phyloP scores from a whole-genome alignment of 305 asterid species.

The Rubia balearica region DNA sequence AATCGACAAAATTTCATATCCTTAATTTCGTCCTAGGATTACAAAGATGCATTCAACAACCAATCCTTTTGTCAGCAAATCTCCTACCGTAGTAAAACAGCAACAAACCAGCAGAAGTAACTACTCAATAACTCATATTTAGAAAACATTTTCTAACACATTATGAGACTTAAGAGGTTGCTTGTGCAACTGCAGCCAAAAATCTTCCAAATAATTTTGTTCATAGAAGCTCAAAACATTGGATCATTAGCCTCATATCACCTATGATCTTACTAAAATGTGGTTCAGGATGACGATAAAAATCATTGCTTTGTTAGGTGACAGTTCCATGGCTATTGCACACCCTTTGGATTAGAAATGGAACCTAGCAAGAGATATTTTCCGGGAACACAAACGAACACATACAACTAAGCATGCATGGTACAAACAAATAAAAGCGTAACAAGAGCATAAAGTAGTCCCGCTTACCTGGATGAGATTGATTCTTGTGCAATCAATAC shows the following conservation, averaged over 20 bases:
- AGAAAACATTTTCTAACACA: not conserved
- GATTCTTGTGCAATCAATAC: constrained; percentile 70
- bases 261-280: not conserved
- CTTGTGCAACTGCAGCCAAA: not conserved
- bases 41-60: not conserved
- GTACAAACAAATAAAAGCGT: not conserved
- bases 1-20: not conserved
- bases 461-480: constrained; percentile 54
- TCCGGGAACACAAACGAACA: not conserved
- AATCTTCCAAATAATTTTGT: not conserved
- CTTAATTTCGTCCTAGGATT: constrained; percentile 8
- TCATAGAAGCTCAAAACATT: not conserved
- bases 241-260: not conserved
- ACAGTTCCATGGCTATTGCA: not conserved
- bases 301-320: not conserved
- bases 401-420: not conserved
- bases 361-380: not conserved
- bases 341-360: not conserved
- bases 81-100: not conserved
- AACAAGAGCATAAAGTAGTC: constrained; percentile 8
- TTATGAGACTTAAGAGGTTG: not conserved
- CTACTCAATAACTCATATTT: not conserved
- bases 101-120: not conserved
- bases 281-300: not conserved
- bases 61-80: not conserved